Percentiles rank a stretch among this genome's conserved stretches.
phyloP scores from a whole-genome alignment of 768 basidiomycete genomes.

The Auricularia heimuer region DNA sequence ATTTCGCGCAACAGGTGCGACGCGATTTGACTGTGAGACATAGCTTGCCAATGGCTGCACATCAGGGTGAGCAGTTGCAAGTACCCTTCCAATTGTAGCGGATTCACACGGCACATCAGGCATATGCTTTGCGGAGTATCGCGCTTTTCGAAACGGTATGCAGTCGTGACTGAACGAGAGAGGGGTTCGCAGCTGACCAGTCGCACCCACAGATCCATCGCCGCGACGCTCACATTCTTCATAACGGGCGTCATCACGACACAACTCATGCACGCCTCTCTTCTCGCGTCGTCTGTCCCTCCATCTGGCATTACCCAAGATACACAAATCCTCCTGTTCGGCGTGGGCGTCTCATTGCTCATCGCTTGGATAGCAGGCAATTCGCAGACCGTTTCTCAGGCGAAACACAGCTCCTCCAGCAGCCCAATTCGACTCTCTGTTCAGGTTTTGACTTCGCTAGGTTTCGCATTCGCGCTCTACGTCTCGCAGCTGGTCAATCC shows the following conservation, averaged over 20 bases:
- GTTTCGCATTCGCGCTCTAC: conserved; percentile 45
- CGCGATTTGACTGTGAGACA: background rate
- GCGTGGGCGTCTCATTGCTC: background rate
- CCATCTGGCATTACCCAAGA: background rate
- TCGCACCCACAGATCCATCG: conserved; percentile 34
- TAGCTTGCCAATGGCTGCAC: conserved; percentile 53
- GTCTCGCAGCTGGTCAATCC: conserved; percentile 45
- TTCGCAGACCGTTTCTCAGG: background rate
- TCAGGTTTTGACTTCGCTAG: conserved; percentile 32
- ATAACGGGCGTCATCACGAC: conserved; percentile 38
- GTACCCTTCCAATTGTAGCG: background rate
- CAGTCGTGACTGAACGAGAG: background rate
- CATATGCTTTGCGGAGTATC: conserved; percentile 59
- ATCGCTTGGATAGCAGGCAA: background rate
- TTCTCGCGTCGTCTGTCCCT: conserved; percentile 3
- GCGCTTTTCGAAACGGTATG: conserved; percentile 44
- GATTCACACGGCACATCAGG: conserved; percentile 20
- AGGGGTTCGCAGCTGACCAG: conserved; percentile 1
- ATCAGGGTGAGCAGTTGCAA: conserved; percentile 36
- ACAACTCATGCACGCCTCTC: conserved; percentile 25
- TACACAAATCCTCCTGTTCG: background rate
- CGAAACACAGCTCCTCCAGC: background rate
- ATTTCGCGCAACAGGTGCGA: background rate
- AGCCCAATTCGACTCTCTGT: conserved; percentile 29
- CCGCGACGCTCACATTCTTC: conserved; percentile 46